These are phyloP conservation scores for Thuidium tamariscinum DNA, from an alignment of 225 moss, liverwort and hornwort species.

Conservation along the genomic window DNA sequence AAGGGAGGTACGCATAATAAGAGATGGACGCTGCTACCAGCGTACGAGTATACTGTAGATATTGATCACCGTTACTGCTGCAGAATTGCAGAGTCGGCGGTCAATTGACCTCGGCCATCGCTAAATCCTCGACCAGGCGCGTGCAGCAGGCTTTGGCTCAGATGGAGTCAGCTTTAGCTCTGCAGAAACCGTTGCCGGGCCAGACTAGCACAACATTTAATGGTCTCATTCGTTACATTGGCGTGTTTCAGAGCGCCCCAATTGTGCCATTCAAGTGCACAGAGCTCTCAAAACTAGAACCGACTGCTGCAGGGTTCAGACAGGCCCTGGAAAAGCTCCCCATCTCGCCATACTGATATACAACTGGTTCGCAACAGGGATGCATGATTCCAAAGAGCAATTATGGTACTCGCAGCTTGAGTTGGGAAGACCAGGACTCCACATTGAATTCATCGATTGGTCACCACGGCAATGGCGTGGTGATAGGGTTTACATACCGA, in stretches of 20 bases:
- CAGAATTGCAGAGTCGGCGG: conserved; percentile 21
- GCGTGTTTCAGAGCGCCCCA: neutral
- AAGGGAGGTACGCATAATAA: neutral
- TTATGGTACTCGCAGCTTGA: neutral
- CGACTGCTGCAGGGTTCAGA: neutral
- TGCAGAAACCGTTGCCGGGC: neutral
- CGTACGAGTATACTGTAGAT: too few relatives aligned
- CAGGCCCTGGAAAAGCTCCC: neutral
- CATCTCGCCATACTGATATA: neutral
- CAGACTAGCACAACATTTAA: neutral
- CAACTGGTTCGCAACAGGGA: neutral
- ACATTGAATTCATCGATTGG: neutral
- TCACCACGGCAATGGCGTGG: neutral
- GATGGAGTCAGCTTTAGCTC: neutral
- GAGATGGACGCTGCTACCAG: neutral
- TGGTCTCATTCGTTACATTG: neutral
- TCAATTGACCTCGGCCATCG: conserved; percentile 6
- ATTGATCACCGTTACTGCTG: neutral
- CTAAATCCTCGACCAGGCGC: conserved; percentile 1
- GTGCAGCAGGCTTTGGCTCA: conserved; percentile 5
- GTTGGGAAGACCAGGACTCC: neutral
- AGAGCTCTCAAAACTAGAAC: neutral
- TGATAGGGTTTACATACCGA: conserved; percentile 2
- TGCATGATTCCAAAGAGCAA: neutral
- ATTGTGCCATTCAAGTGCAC: neutral